Percentiles rank a stretch among this genome's conserved stretches.
Conservation (phyloP, 306 rosid genomes). For the Malus fusca region DNA sequence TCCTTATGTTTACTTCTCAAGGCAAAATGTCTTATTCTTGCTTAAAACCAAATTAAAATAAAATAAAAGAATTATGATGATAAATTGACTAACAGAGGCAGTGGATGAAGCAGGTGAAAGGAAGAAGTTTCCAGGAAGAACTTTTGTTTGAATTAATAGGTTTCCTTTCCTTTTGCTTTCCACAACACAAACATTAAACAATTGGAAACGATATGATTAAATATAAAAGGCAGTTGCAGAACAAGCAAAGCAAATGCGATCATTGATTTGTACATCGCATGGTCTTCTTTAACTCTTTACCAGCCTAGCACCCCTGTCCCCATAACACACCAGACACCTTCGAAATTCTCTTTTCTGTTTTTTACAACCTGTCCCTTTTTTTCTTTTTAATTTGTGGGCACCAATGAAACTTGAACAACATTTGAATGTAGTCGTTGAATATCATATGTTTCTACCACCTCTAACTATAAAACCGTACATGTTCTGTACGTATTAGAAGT, state of each 20-base stretch:
- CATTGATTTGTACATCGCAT: background rate
- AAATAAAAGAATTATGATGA: too few relatives aligned
- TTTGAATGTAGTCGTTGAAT: too few relatives aligned
- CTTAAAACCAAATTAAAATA: too few relatives aligned
- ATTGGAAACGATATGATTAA: background rate
- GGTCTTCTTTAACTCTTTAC: background rate
- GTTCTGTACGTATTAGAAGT: too few relatives aligned
- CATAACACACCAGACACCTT: background rate
- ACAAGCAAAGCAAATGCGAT: background rate
- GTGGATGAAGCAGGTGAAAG: background rate
- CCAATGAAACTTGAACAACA: background rate
- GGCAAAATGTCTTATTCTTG: too few relatives aligned
- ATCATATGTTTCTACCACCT: too few relatives aligned
- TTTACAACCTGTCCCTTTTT: background rate
- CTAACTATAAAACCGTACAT: too few relatives aligned
- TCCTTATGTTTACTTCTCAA: too few relatives aligned
- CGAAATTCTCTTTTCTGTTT: background rate
- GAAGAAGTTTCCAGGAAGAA: background rate
- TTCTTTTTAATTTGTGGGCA: background rate
- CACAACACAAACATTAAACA: background rate
- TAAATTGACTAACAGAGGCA: too few relatives aligned
- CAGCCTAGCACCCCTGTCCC: constrained; percentile 3
- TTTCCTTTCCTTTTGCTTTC: background rate
- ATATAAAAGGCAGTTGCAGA: background rate
- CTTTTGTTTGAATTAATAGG: background rate